These are phyloP conservation scores for Solanum arcanum DNA, from an alignment of 257 asterid species.

Conservation along the genomic window DNA sequence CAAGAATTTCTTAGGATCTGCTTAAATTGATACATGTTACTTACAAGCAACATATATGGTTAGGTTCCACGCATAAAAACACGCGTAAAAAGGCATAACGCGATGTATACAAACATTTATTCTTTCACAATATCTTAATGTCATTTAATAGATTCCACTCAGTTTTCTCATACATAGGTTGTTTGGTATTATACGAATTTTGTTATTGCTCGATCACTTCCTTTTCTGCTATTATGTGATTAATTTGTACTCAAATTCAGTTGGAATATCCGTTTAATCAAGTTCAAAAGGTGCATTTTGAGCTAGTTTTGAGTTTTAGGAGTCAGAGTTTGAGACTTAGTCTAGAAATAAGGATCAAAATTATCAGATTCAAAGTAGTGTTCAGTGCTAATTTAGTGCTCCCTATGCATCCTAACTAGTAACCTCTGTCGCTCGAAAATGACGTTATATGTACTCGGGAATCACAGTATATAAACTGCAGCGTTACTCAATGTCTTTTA, in stretches of 20 bases:
- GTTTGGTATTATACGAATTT: no score
- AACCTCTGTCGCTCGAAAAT: no score
- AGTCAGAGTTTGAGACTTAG: not conserved
- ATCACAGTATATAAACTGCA: no score
- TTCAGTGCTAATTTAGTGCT: no score
- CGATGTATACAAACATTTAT: not conserved
- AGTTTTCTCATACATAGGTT: no score
- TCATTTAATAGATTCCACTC: not conserved
- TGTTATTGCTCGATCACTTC: not conserved
- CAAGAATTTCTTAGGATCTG: constrained; percentile 44
- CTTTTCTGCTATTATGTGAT: not conserved
- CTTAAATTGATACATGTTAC: not conserved
- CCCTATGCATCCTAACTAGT: no score
- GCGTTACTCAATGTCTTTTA: no score
- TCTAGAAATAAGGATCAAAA: not conserved
- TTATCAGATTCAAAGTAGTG: not conserved
- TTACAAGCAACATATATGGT: not conserved
- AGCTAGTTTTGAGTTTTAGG: not conserved
- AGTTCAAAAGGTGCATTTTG: not conserved
- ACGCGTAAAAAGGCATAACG: not conserved
- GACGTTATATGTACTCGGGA: no score
- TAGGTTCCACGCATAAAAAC: not conserved
- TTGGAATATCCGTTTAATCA: not conserved
- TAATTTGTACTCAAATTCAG: not conserved
- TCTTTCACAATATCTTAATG: not conserved